Percentiles rank a stretch among this genome's conserved stretches.
Conservation (phyloP, 805 yeast genomes). For the Blastobotrys mokoenaii region DNA sequence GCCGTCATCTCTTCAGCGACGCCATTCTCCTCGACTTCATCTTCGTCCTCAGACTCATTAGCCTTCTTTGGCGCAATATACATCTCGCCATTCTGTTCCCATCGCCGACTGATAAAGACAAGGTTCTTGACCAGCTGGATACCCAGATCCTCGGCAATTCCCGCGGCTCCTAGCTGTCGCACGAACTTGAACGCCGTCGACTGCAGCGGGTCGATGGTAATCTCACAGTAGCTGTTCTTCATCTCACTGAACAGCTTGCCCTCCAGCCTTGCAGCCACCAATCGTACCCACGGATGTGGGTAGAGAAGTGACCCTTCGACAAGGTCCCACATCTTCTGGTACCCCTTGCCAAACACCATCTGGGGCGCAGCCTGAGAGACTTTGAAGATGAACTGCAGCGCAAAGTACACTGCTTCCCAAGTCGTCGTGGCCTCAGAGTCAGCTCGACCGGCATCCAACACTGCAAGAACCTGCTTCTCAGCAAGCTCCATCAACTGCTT, state of each 20-base stretch:
- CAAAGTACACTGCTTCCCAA: constrained; percentile 75
- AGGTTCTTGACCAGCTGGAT: constrained; percentile 59
- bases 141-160: constrained; percentile 54
- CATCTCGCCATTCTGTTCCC: constrained; percentile 43
- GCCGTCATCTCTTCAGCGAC: constrained; percentile 30
- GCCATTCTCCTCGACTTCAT: constrained; percentile 18
- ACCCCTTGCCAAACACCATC: constrained; percentile 23
- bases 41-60: constrained; percentile 23
- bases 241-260: constrained; percentile 39
- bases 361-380: constrained; percentile 24
- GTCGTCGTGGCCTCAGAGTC: constrained; percentile 38
- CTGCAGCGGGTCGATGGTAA: constrained; percentile 46
- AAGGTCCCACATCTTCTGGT: constrained; percentile 41
- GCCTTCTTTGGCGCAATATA: constrained; percentile 11
- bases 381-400: constrained; percentile 42
- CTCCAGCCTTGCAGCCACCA: constrained; percentile 51
- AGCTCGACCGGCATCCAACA: constrained; percentile 30
- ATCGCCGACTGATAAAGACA: constrained; percentile 48
- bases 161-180: constrained; percentile 78
- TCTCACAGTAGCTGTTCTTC: constrained; percentile 10
- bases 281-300: constrained; percentile 90
- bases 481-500: constrained; percentile 36
- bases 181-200: constrained; percentile 51
- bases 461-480: constrained; percentile 28
- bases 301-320: constrained; percentile 53